Conservation (phyloP, 352 stramenopile species). For the Pythium plurisporium region DNA sequence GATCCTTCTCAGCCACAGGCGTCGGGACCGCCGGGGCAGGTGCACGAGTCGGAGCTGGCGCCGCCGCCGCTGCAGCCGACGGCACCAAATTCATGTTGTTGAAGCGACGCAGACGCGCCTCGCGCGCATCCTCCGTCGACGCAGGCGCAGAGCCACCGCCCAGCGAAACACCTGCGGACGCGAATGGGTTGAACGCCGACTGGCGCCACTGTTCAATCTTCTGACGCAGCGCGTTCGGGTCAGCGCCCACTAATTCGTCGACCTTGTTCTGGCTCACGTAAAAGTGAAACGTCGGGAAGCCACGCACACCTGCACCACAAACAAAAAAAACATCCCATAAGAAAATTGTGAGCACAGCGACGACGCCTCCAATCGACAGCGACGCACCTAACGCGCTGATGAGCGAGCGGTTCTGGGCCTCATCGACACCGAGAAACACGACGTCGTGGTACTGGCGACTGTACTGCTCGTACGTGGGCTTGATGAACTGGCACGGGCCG, state of each 20-base stretch:
- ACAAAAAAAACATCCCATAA: background rate
- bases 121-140: slow-evolving; percentile 54
- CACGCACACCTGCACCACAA: slow-evolving; percentile 46
- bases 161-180: slow-evolving; percentile 63
- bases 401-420: slow-evolving; percentile 82
- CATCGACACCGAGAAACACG: slow-evolving; percentile 84
- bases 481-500: slow-evolving; percentile 85
- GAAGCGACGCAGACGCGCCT: slow-evolving; percentile 76
- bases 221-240: slow-evolving; percentile 71
- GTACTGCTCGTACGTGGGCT: slow-evolving; percentile 78
- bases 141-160: slow-evolving; percentile 31
- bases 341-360: background rate
- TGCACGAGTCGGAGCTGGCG: slow-evolving; percentile 14
- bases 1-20: slow-evolving; percentile 19
- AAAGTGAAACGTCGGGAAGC: slow-evolving; percentile 91
- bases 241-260: slow-evolving; percentile 83
- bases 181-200: slow-evolving; percentile 84
- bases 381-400: slow-evolving; percentile 60
- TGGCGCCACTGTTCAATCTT: slow-evolving; percentile 89
- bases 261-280: slow-evolving; percentile 87
- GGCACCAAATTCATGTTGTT: slow-evolving; percentile 62
- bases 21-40: slow-evolving; percentile 13
- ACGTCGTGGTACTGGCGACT: slow-evolving; percentile 81
- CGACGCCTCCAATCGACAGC: too few relatives aligned
- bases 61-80: slow-evolving; percentile 11